phyloP scores from a whole-genome alignment of 2,329 filamentous ascomycete species.

The Scytalidium lignicola region DNA sequence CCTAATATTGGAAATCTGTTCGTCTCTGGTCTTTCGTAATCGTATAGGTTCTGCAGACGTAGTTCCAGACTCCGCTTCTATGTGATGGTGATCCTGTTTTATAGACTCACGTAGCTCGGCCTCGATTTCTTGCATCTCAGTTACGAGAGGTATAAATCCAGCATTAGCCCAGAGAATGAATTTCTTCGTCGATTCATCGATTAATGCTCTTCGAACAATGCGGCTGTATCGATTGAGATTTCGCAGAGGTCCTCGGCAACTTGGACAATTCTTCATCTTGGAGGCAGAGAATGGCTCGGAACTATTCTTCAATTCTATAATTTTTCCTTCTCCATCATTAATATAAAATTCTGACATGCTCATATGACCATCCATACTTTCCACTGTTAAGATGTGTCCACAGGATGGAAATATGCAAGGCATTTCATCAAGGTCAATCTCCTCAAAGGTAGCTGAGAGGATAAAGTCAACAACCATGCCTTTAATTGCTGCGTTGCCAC shows the following conservation, averaged over 20 bases:
- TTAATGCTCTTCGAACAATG: constrained; percentile 51
- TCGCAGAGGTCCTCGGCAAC: constrained; percentile 54
- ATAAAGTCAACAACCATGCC: constrained; percentile 51
- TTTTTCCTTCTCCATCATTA: constrained; percentile 30
- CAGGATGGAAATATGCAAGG: constrained; percentile 60
- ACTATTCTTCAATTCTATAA: constrained; percentile 29
- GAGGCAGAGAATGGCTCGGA: constrained; percentile 45
- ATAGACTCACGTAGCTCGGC: constrained; percentile 11
- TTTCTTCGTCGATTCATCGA: constrained; percentile 61
- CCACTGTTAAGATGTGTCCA: constrained; percentile 56
- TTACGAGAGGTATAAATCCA: constrained; percentile 17
- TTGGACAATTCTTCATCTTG: constrained; percentile 49
- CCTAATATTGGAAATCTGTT: constrained; percentile 20
- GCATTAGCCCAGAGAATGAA: constrained; percentile 51
- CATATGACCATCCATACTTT: constrained; percentile 58
- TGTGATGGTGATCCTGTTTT: too few species aligned
- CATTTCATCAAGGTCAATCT: constrained; percentile 52
- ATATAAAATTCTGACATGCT: constrained; percentile 46
- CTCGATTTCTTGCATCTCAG: constrained; percentile 20
- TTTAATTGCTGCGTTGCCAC: constrained; percentile 40
- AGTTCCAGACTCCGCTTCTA: too few species aligned
- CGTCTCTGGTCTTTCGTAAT: constrained; percentile 13
- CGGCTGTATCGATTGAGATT: constrained; percentile 57
- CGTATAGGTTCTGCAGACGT: constrained; percentile 9
- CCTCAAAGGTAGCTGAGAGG: constrained; percentile 45